Evolutionary conservation across 208 protist species (phyloP), one percentile per base, ranked within the genome.

Genomic region (Leishmania aethiopica): DNA sequence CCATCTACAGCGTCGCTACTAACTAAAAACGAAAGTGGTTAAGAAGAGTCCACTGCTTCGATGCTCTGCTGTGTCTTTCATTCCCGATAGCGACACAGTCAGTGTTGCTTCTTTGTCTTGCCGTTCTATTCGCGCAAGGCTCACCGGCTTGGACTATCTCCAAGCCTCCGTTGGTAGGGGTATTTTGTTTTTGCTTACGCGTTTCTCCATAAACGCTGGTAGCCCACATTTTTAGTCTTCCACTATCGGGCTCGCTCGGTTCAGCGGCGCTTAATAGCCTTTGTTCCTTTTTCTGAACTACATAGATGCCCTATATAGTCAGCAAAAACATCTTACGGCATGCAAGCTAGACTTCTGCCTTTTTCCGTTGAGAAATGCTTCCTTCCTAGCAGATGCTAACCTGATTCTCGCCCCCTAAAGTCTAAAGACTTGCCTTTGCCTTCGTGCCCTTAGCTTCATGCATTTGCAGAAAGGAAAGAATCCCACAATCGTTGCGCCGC

Each of bases 1-100:
- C 90, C 25, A 91, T 95, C 47, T 94, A 91, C 78, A 78, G 77
- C 4, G 62, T 70, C 15, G 72, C 83, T 11, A 47, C 42, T 32
- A 35, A 72, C 57, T 89, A 73, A 75, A 10, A 5, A 42, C 4
- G 8, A 59, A 81, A 49, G 11, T 22, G 28, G n/a, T 8, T 19
- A 51, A 32, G 25, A 73, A 67, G 60, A 67, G 0, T 19, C 42
- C 42, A 51, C 6, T 37, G 6, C 0, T n/a, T 53, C 3, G 42
- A 1, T 73, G 0, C 5, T 73, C 19, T 53, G 25, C 42, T 53
- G 42, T 73, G 69, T 53, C 42, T 73, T 73, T 73, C 3, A 11
- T 51, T 51, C 35, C n/a, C 42, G 42, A 32, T 35, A 25, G 22
- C 40, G 69, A 53, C 10, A 53, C 2, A 32, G 42, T 3, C 49